These are phyloP conservation scores for Hymenoscyphus salicellus DNA, from an alignment of 2,329 filamentous ascomycete genomes.

Conservation along the genomic window DNA sequence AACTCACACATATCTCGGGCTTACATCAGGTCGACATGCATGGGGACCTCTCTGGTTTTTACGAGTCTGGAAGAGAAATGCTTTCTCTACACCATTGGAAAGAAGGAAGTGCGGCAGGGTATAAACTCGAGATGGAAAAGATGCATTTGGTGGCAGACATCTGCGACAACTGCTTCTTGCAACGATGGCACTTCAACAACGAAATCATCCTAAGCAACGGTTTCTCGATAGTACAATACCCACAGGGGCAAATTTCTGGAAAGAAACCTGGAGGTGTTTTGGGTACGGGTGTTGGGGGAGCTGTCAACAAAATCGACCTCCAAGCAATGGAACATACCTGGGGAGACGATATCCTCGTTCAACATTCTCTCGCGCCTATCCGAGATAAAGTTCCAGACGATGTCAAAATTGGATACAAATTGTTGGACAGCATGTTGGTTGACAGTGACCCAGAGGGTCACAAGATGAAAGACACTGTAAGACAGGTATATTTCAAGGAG, in stretches of 20 bases:
- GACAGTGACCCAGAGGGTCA: constrained; percentile 35
- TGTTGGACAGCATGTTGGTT: constrained; percentile 45
- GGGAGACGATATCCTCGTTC: constrained; percentile 44
- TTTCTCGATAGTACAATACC: constrained; percentile 44
- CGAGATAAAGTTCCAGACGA: constrained; percentile 50
- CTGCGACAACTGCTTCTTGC: constrained; percentile 43
- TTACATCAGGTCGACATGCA: constrained; percentile 35
- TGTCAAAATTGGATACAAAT: constrained; percentile 56
- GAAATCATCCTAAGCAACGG: constrained; percentile 46
- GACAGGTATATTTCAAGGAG: constrained; percentile 30
- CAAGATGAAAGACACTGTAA: constrained; percentile 19
- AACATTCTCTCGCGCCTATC: constrained; percentile 50
- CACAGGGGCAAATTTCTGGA: constrained; percentile 23
- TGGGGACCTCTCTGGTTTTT: constrained; percentile 35
- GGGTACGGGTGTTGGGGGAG: constrained; percentile 20
- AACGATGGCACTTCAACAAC: constrained; percentile 45
- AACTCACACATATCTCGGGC: constrained; percentile 29
- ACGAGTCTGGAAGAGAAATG: constrained; percentile 33
- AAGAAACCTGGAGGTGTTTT: constrained; percentile 20
- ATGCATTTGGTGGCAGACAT: constrained; percentile 33
- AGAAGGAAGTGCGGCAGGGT: constrained; percentile 27
- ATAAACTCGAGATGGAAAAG: constrained; percentile 34
- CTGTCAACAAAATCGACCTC: constrained; percentile 27
- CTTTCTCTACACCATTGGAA: constrained; percentile 36
- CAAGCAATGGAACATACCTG: constrained; percentile 43